A percentile compares a stretch with the other conserved stretches of the same genome.
These are phyloP conservation scores for Lentinula novae-zelandiae DNA, from an alignment of 1,284 basidiomycete species.

Conservation along the genomic window DNA sequence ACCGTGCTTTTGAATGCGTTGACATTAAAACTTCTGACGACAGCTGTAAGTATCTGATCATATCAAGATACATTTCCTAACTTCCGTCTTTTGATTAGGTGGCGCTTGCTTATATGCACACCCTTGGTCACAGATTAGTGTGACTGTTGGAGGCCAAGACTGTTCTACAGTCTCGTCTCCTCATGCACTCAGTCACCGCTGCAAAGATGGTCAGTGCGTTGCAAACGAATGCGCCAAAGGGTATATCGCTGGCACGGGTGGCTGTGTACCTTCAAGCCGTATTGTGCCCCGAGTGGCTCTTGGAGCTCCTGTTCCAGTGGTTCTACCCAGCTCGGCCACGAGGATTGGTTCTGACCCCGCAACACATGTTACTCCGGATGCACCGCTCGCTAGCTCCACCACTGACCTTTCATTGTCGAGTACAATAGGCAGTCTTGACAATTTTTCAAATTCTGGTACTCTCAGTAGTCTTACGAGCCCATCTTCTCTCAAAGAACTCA, in stretches of 20 bases:
- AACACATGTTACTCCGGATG: background rate
- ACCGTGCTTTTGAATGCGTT: conserved; percentile 18
- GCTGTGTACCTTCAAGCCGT: conserved; percentile 5
- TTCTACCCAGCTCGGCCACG: background rate
- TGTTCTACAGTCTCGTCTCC: conserved; percentile 13
- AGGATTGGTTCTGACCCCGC: background rate
- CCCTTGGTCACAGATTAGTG: conserved; percentile 9
- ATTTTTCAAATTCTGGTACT: background rate
- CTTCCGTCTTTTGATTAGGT: conserved; percentile 9
- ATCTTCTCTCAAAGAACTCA: too few relatives aligned
- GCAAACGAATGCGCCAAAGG: conserved; percentile 12
- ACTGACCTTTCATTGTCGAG: background rate
- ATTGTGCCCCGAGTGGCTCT: background rate
- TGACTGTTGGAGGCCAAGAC: conserved; percentile 11
- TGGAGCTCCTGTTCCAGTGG: background rate
- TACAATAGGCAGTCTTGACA: background rate
- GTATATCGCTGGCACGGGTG: conserved; percentile 4
- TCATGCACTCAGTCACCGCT: conserved; percentile 12
- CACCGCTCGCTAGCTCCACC: background rate
- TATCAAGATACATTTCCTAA: background rate
- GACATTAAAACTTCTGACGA: conserved; percentile 10
- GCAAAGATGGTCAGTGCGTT: conserved; percentile 16
- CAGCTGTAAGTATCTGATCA: conserved; percentile 16
- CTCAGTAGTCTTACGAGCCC: background rate
- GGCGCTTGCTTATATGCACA: conserved; percentile 17